Conservation (phyloP, 2,329 filamentous ascomycete species). For the Colletotrichum sp. region DNA sequence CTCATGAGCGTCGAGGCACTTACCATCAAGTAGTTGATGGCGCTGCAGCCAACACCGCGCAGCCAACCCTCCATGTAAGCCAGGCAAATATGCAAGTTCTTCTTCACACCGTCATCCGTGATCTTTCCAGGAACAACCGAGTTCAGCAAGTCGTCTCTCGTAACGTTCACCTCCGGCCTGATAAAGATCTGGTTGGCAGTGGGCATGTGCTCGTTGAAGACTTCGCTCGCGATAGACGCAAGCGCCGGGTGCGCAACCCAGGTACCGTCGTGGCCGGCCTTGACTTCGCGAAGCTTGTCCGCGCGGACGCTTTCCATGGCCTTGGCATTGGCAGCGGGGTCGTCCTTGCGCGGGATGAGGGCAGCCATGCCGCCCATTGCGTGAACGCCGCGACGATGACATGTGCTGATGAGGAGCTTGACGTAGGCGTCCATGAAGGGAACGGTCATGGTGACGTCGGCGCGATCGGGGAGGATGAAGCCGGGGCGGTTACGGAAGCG, state of each 20-base stretch:
- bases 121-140: conserved; percentile 87
- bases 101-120: conserved; percentile 86
- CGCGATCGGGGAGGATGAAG: conserved; percentile 87
- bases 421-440: conserved; percentile 91
- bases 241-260: conserved; percentile 92
- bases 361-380: conserved; percentile 95
- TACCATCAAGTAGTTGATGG: conserved; percentile 87
- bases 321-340: conserved; percentile 80
- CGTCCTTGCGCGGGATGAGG: conserved; percentile 91
- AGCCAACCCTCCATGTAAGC: conserved; percentile 95
- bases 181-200: conserved; percentile 88
- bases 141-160: conserved; percentile 83
- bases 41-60: conserved; percentile 86
- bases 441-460: conserved; percentile 86
- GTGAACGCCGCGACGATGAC: conserved; percentile 85
- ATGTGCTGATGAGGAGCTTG: conserved; percentile 89
- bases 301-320: conserved; percentile 85
- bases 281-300: conserved; percentile 88
- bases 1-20: neutral
- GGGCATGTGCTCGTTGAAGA: conserved; percentile 94
- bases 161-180: conserved; percentile 78
- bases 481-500: conserved; percentile 87
- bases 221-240: conserved; percentile 78
- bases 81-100: conserved; percentile 89
- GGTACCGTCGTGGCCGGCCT: conserved; percentile 85